Base-by-base conservation (phyloP, 495 filamentous ascomycete species). In the Aspergillus hancockii region DNA sequence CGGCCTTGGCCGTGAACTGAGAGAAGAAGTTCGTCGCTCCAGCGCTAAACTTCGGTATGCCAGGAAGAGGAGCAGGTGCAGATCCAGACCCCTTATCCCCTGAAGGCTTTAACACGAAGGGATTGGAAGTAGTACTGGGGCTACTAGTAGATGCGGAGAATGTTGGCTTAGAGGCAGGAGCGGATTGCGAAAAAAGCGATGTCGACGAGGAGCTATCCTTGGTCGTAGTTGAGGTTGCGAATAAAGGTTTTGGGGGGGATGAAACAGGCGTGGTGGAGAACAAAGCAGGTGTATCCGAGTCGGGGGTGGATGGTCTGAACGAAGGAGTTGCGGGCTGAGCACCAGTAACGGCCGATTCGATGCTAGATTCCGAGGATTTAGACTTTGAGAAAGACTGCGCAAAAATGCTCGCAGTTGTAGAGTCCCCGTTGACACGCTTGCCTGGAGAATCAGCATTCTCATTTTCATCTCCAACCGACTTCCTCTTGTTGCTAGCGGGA, bases 301-400 rank as follows among this genome's bases (percentile, higher is more conserved):
- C 58, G 12, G 65, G 61, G 22, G 59, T 62, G 6, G 67, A 58
- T 12, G 66, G 60, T 38, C 57, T 66, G 21, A 59, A 56, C 0
- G 52, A 52, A 12, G 63, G 22, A 52, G 53, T 32, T 21, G 60
- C 28, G 2, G 55, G 25, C 3, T 55, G 53, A 18, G 62, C 16
- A 14, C 40, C 41, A 31, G 58, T 14, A 25, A 59, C 45, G 9
- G 54, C 34, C 4, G 60, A 8, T 14, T 65, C 62, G 18, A 47
- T 23, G 10, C 38, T 55, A 50, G 63, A 54, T 8, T 64, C 63
- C 21, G 60, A 54, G 14, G 70, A 55, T 23, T 61, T 63, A 1
- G 74, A 72, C 8, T 67, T 64, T 3, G 74, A 77, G 40, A 78
- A 78, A 12, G 77, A 75, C 55, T 73, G 68, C n/a, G 75, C 75